Evolutionary conservation across 129 eudicot genomes (phyloP), one percentile per base, ranked within the genome.

Genomic region (Heracleum sosnowskyi): DNA sequence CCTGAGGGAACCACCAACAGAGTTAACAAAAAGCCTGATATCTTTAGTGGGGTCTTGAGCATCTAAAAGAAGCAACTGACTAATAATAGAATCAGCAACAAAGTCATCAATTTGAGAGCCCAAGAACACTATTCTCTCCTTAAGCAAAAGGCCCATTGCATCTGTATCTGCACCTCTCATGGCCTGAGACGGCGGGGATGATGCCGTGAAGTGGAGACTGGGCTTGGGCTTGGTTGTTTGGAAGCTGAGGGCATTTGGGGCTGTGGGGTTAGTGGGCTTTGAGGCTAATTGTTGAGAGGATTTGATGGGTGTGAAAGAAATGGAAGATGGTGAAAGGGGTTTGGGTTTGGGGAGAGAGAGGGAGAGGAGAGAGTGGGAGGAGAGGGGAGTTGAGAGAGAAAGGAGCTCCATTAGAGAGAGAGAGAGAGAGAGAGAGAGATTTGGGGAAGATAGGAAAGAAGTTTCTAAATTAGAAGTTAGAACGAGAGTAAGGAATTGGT

Each of bases 61-160:
- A 82, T 95, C 99, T 85, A 95, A 78, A 91, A 92, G 78, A 37
- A 96, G 82, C 85, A 96, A 77, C 91, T 96, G 96, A 89, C 99
- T 92, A 46, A 92, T 87, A 34, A 90, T 85, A 76, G 92, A 85
- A 78, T 96, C 99, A n/a, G 99, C 99, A 41, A 87, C 89, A 73
- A 91, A 89, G 82, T 93, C 98, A 76, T 93, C 97, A 74, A 94
- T 94, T 28, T 79, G 77, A 73, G 80, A 81, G 22, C 96, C 96
- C 84, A 94, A 76, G 49, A 94, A 94, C 69, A 94, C 93, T 7
- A 94, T 94, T 79, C 98, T 89, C 75, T 94, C 98, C 60, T 70
- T 92, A 37, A 94, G 82, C 75, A 94, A 41, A 73, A 94, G 73
- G 44, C 98, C 97, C 96, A 91, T 90, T 4, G 85, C 97, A 66